A percentile compares a stretch with the other conserved stretches of the same genome.
These are phyloP conservation scores for Saccharomycopsis guyanensis DNA, from an alignment of 805 yeast genomes.

Conservation along the genomic window DNA sequence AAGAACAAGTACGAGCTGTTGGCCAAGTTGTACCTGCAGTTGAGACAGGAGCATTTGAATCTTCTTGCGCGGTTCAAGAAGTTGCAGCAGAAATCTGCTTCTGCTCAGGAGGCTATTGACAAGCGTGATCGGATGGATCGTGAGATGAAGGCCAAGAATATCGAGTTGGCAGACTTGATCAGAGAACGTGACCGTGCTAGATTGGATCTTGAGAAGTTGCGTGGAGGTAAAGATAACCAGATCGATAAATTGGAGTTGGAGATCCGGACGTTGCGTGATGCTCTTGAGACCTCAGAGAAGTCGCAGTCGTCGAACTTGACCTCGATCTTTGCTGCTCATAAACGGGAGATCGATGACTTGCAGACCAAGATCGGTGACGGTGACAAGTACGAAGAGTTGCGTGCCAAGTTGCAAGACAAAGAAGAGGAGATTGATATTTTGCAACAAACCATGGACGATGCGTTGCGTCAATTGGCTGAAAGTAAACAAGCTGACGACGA, in stretches of 20 bases:
- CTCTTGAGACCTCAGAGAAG: conserved; percentile 52
- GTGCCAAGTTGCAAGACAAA: conserved; percentile 48
- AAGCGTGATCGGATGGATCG: conserved; percentile 75
- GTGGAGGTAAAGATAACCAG: conserved; percentile 57
- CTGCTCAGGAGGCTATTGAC: conserved; percentile 84
- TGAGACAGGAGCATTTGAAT: conserved; percentile 85
- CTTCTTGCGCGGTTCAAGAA: conserved; percentile 71
- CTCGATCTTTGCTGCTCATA: conserved; percentile 52
- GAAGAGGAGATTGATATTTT: conserved; percentile 74
- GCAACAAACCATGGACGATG: conserved; percentile 72
- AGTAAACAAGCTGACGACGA: conserved; percentile 43
- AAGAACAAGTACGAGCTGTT: conserved; percentile 79
- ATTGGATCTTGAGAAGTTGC: conserved; percentile 65
- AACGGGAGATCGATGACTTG: conserved; percentile 50
- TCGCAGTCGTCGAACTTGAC: conserved; percentile 57
- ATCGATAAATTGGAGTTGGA: conserved; percentile 60
- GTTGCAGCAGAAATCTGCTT: conserved; percentile 76
- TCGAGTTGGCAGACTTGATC: conserved; percentile 82
- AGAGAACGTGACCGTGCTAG: conserved; percentile 86
- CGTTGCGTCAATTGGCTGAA: conserved; percentile 51
- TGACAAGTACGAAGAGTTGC: conserved; percentile 26
- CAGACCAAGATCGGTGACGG: conserved; percentile 31
- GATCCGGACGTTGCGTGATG: conserved; percentile 50
- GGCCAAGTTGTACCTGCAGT: conserved; percentile 82
- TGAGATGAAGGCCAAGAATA: conserved; percentile 76